Evolutionary conservation across 2,329 filamentous ascomycete genomes (phyloP).

Genomic region (Byssochlamys sp.): DNA sequence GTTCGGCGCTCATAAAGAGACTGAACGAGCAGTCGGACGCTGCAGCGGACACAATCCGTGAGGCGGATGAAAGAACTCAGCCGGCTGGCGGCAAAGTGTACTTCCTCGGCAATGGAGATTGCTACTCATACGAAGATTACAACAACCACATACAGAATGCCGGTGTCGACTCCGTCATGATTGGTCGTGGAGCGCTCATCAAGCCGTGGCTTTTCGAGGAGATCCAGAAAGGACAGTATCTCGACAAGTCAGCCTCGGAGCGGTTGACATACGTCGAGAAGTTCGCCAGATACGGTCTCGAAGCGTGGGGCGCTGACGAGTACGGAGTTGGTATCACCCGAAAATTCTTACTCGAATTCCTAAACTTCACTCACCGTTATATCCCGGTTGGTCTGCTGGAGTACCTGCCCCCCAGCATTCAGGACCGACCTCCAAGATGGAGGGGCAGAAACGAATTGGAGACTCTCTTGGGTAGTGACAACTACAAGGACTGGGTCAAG

Average conservation of each 20-base stretch:
- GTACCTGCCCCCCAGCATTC: conserved; percentile 74
- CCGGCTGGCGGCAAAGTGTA: conserved; percentile 65
- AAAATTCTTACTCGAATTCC: conserved; percentile 86
- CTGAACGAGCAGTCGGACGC: conserved; percentile 61
- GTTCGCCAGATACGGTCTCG: conserved; percentile 80
- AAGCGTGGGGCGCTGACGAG: conserved; percentile 93
- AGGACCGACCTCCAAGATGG: conserved; percentile 80
- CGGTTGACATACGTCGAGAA: conserved; percentile 77
- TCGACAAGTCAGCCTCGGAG: conserved; percentile 87
- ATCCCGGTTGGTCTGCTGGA: conserved; percentile 82
- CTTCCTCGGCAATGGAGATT: conserved; percentile 94
- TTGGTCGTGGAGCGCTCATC: conserved; percentile 87
- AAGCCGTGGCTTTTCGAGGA: conserved; percentile 99
- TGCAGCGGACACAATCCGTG: conserved; percentile 64
- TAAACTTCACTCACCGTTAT: conserved; percentile 88
- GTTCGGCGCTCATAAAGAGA: conserved; percentile 69
- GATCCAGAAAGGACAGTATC: conserved; percentile 80
- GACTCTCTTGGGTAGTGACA: conserved; percentile 78
- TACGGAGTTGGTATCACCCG: conserved; percentile 82
- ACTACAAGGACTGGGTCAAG: conserved; percentile 98
- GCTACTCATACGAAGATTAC: conserved; percentile 87
- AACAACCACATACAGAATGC: conserved; percentile 64
- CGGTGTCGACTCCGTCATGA: conserved; percentile 87
- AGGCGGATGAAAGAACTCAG: conserved; percentile 65
- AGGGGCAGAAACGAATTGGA: conserved; percentile 80